A percentile compares a stretch with the other conserved stretches of the same genome.
These are phyloP conservation scores for Baorangia bicolor DNA, from an alignment of 768 basidiomycete species.

Conservation along the genomic window DNA sequence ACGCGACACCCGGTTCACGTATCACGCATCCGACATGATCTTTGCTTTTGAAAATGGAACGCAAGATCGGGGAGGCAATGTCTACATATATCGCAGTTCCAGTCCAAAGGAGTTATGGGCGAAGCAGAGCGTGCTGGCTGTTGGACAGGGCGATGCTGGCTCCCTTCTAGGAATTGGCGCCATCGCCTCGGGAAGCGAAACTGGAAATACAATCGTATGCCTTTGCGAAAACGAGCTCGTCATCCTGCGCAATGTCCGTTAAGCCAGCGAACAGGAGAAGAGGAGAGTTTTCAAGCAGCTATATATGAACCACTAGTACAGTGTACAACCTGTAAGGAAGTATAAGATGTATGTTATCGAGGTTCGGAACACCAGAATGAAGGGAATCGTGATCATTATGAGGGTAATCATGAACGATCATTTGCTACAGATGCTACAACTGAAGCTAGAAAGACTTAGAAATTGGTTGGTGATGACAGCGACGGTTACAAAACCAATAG, in stretches of 20 bases:
- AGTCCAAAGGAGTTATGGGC: conserved; percentile 55
- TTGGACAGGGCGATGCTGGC: conserved; percentile 68
- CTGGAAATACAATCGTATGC: conserved; percentile 52
- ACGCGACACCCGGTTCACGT: conserved; percentile 83
- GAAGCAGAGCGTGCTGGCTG: conserved; percentile 78
- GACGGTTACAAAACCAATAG: conserved; percentile 32
- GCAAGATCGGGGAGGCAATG: conserved; percentile 69
- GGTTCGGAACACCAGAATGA: conserved; percentile 25
- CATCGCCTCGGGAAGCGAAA: conserved; percentile 35
- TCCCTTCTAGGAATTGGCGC: conserved; percentile 75
- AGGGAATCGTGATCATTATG: conserved; percentile 33
- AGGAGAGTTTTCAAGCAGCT: conserved; percentile 20
- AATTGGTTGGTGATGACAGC: conserved; percentile 30
- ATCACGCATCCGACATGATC: conserved; percentile 60
- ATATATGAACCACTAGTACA: conserved; percentile 30
- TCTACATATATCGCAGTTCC: conserved; percentile 78
- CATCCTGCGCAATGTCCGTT: conserved; percentile 46
- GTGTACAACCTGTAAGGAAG: conserved; percentile 35
- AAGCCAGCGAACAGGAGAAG: not conserved
- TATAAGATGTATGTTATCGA: conserved; percentile 38
- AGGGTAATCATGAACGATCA: conserved; percentile 37
- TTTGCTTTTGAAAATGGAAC: conserved; percentile 84
- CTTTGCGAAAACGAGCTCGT: conserved; percentile 78
- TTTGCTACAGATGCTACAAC: conserved; percentile 33
- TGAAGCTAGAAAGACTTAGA: conserved; percentile 20